Base-by-base conservation (phyloP, 495 filamentous ascomycete genomes). In the Schizothecium vesticola region DNA sequence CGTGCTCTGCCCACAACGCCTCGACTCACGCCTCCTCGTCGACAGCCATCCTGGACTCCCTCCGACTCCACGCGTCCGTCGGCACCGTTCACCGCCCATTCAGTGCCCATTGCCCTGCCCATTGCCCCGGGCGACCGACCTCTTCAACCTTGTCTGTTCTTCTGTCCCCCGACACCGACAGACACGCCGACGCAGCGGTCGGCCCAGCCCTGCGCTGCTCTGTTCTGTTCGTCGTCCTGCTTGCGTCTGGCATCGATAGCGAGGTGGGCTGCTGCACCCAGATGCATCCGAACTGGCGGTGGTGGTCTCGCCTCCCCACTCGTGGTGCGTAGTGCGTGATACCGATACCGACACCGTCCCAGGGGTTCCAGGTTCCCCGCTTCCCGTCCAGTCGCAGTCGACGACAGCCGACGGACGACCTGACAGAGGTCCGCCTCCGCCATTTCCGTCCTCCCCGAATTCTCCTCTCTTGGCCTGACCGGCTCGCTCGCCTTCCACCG, bases 211-310 rank as follows among this genome's bases (percentile, higher is more conserved):
- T n/a, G n/a, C n/a, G n/a, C n/a, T n/a, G n/a, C n/a, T n/a, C n/a
- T n/a, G n/a, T n/a, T n/a, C n/a, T n/a, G n/a, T 19, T 59, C 26
- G 7, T 24, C 28, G n/a, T 51, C 64, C 58, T 59, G 26, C 59
- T 60, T 26, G 59, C 26, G 16, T 61, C 59, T 24, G 22, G 25
- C 21, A 28, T 56, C 36, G 31, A 13, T 22, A 22, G 56, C 7
- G 22, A 24, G 4, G 63, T 29, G 21, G 21, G 59, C 59, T 22
- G 63, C 59, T 28, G 58, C 59, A 25, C 58, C 33, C 70, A 55
- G 55, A 70, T 74, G 72, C 71, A 65, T 68, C 65, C 68, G 61
- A 66, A 67, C 70, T 74, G 73, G 75, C 68, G 68, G 43, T 51
- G 68, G 43, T 51, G 43, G 67, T 74, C 67, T 72, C 75, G 61